A percentile compares a stretch with the other conserved stretches of the same genome.
Conservation (phyloP, 2,329 filamentous ascomycete species). For the Claviceps sp. region DNA sequence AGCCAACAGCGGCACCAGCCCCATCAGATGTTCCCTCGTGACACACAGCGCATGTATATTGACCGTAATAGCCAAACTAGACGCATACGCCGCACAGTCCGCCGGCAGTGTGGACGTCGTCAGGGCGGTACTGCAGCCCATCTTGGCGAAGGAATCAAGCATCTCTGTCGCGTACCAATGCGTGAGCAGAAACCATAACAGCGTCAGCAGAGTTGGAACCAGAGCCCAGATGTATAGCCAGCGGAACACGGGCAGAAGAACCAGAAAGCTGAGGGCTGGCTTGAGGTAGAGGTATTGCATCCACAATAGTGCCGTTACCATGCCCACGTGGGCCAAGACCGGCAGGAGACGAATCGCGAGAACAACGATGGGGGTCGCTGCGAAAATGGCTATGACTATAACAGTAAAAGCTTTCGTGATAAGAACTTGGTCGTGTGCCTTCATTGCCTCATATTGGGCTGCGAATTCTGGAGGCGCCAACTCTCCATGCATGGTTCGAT, state of each 20-base stretch:
- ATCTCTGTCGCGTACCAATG: background rate
- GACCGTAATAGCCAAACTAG: background rate
- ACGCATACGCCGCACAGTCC: slow-evolving; percentile 2
- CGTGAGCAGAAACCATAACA: slow-evolving; percentile 1
- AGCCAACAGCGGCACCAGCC: slow-evolving; percentile 5
- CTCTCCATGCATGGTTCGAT: slow-evolving; percentile 3
- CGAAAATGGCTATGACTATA: background rate
- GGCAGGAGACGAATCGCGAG: slow-evolving; percentile 4
- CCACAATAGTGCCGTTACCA: background rate
- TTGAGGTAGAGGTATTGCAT: background rate
- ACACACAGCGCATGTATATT: slow-evolving; percentile 4
- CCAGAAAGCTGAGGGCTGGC: background rate
- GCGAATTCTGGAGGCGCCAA: slow-evolving; percentile 2
- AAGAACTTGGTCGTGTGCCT: slow-evolving; percentile 1
- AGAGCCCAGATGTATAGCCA: slow-evolving; percentile 3
- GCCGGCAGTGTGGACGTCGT: slow-evolving; percentile 1
- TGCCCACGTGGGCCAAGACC: background rate
- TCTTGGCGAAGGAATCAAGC: background rate
- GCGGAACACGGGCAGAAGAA: slow-evolving; percentile 4
- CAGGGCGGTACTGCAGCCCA: slow-evolving; percentile 1
- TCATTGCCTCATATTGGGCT: slow-evolving; percentile 5
- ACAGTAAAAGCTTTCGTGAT: background rate
- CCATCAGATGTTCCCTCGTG: slow-evolving; percentile 3
- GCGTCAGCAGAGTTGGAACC: background rate
- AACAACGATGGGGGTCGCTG: background rate